These are phyloP conservation scores for Aspergillus sergii DNA, from an alignment of 2,329 filamentous ascomycete genomes.

Conservation along the genomic window DNA sequence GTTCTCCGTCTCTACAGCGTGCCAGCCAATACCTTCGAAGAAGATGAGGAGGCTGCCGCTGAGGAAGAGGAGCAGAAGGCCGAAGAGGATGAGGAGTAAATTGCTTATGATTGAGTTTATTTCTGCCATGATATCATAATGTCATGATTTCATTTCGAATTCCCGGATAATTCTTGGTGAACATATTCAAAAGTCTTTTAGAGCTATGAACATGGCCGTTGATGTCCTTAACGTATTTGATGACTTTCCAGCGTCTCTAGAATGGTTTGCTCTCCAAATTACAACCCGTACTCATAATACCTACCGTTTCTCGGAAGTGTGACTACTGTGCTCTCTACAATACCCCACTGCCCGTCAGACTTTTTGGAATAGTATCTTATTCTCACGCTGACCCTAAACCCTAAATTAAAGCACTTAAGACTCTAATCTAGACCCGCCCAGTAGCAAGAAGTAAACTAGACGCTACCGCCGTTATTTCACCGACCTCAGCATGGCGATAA, in stretches of 20 bases:
- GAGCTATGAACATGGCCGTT: slow-evolving; percentile 4
- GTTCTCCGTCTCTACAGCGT: slow-evolving; percentile 93
- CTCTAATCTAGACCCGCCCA: neutral
- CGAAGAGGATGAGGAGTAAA: slow-evolving; percentile 53
- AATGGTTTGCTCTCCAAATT: neutral
- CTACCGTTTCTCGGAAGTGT: neutral
- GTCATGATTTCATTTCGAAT: slow-evolving; percentile 15
- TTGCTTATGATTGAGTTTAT: slow-evolving; percentile 11
- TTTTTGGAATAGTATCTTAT: neutral
- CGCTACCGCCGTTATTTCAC: neutral
- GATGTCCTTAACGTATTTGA: neutral
- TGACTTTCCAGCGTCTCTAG: neutral
- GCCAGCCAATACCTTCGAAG: slow-evolving; percentile 83
- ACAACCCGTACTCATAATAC: neutral
- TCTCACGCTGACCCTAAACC: neutral
- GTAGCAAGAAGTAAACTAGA: neutral
- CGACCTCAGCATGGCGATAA: neutral
- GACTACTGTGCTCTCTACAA: neutral
- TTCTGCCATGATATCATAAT: slow-evolving; percentile 22
- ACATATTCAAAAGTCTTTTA: slow-evolving; percentile 10
- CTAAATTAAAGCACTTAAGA: neutral
- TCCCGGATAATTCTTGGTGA: slow-evolving; percentile 1
- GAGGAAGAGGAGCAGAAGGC: slow-evolving; percentile 58
- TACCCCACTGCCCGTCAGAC: neutral
- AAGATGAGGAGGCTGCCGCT: slow-evolving; percentile 69